These are phyloP conservation scores for Hymenoscyphus albidus DNA, from an alignment of 2,329 filamentous ascomycete species.

Conservation along the genomic window DNA sequence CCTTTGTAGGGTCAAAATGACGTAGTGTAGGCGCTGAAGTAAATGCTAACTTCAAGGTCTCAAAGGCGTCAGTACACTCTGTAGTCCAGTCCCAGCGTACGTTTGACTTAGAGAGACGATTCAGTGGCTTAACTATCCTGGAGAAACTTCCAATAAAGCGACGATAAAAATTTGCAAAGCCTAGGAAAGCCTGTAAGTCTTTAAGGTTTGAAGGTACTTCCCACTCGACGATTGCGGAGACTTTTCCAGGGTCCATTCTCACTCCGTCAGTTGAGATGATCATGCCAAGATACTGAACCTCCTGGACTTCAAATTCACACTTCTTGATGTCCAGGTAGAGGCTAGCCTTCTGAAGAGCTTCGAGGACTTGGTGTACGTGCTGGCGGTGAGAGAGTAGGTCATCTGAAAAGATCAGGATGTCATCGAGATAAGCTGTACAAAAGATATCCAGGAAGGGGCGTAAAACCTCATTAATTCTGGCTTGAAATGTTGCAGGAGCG, in stretches of 20 bases:
- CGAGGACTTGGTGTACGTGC: neutral
- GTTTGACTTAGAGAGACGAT: too few relatives aligned
- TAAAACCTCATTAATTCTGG: neutral
- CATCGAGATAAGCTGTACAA: neutral
- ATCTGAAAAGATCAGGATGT: neutral
- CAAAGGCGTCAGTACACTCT: too few relatives aligned
- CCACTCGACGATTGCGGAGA: neutral
- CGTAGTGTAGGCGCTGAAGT: too few relatives aligned
- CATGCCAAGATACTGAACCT: neutral
- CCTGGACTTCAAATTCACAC: neutral
- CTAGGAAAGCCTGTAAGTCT: neutral
- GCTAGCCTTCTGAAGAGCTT: neutral
- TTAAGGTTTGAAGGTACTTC: neutral
- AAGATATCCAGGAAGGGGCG: neutral
- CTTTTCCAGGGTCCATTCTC: neutral
- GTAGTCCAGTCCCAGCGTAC: too few relatives aligned
- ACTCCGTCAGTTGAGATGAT: too few relatives aligned
- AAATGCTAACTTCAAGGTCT: too few relatives aligned
- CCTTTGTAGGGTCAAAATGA: too few relatives aligned
- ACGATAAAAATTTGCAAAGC: neutral
- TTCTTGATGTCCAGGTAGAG: neutral
- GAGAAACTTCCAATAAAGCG: neutral
- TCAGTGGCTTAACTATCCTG: conserved; percentile 32
- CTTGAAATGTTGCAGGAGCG: neutral
- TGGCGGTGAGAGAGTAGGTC: neutral